phyloP scores from a whole-genome alignment of 2,329 filamentous ascomycete genomes.

The Talaromyces sp. region DNA sequence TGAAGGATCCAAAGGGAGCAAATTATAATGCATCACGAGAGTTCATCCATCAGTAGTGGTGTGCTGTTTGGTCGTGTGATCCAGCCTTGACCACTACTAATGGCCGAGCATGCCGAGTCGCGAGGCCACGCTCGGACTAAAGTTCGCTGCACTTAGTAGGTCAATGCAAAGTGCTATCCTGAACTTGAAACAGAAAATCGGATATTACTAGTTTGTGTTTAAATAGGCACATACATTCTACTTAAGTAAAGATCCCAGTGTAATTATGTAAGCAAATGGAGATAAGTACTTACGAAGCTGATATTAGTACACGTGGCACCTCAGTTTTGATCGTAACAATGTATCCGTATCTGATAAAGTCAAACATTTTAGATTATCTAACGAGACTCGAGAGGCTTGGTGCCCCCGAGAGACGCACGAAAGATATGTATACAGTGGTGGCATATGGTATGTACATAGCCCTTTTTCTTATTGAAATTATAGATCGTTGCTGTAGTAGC shows the following conservation, averaged over 20 bases:
- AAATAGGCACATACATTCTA: not conserved
- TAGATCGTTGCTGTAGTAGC: constrained; percentile 5
- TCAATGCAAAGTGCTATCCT: not conserved
- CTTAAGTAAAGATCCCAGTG: too few relatives aligned
- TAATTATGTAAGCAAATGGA: too few relatives aligned
- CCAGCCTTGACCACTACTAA: not conserved
- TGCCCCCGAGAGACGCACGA: too few relatives aligned
- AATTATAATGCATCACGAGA: constrained; percentile 1
- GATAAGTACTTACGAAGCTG: too few relatives aligned
- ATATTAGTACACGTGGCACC: too few relatives aligned
- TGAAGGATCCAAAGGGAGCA: not conserved
- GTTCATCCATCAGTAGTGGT: not conserved
- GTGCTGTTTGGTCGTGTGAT: constrained; percentile 4
- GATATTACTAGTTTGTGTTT: not conserved
- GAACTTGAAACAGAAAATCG: too few relatives aligned
- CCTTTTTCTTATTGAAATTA: constrained; percentile 1
- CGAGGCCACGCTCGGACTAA: constrained; percentile 1
- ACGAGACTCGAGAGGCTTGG: too few relatives aligned
- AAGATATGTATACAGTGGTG: not conserved
- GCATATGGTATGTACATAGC: not conserved
- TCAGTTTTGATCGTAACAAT: too few relatives aligned
- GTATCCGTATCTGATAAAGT: too few relatives aligned
- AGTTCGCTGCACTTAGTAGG: not conserved
- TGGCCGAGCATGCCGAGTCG: not conserved
- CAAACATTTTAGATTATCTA: too few relatives aligned